Evolutionary conservation across 1,139 yeast species (phyloP).

Genomic region (Saccharomycopsis hybrid): DNA sequence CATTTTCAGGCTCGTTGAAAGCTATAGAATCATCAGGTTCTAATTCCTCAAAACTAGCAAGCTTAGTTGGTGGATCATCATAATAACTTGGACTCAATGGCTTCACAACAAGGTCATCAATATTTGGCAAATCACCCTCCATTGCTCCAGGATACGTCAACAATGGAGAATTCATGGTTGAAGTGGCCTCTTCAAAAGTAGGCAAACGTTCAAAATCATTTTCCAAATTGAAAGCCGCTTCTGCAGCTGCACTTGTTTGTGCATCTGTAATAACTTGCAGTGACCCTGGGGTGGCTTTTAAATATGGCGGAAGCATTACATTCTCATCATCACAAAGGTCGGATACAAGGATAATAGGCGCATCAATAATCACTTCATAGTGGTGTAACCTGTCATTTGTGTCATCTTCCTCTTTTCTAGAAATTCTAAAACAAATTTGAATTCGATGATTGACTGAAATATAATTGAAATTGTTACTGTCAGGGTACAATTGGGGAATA

Average conservation of each 20-base stretch:
- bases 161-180: background rate
- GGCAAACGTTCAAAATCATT: slow-evolving; percentile 38
- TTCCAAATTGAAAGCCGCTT: slow-evolving; percentile 20
- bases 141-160: too few species aligned
- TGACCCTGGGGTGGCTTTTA: slow-evolving; percentile 16
- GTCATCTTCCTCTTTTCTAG: slow-evolving; percentile 43
- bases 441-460: slow-evolving; percentile 69
- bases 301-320: slow-evolving; percentile 30
- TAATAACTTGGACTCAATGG: background rate
- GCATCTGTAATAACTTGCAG: slow-evolving; percentile 33
- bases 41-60: too few species aligned
- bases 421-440: slow-evolving; percentile 72
- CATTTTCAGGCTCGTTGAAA: background rate
- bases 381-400: too few species aligned
- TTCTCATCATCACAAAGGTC: slow-evolving; percentile 44
- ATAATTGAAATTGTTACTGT: slow-evolving; percentile 59
- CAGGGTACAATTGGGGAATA: slow-evolving; percentile 49
- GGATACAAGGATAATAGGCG: slow-evolving; percentile 70
- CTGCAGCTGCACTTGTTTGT: background rate
- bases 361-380: slow-evolving; percentile 83
- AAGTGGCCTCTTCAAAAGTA: slow-evolving; percentile 50
- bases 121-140: background rate
- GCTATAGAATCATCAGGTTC: too few species aligned
- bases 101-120: background rate
- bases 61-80: background rate